Evolutionary conservation across 306 rosid species (phyloP).

Genomic region (Malus domestica): DNA sequence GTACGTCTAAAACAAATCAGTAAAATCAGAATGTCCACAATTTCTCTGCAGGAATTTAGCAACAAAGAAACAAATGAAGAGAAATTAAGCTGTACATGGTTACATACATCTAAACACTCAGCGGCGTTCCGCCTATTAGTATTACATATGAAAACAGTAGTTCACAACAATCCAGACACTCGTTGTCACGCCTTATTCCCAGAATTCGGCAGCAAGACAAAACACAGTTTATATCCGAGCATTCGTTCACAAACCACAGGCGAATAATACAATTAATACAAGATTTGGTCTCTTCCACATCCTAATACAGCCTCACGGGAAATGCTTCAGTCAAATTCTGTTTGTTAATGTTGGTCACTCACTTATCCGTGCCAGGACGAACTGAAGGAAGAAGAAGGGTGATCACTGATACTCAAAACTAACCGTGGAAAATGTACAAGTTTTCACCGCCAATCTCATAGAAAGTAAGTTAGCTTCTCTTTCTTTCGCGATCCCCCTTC

Average conservation of each 20-base stretch:
- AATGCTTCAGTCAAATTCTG: background rate
- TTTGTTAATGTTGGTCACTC: background rate
- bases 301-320: background rate
- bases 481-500: slow-evolving; percentile 95
- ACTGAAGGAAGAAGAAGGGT: background rate
- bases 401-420: background rate
- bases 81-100: background rate
- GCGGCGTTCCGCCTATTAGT: background rate
- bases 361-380: background rate
- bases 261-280: background rate
- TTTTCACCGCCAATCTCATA: slow-evolving; percentile 24
- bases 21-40: background rate
- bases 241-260: background rate
- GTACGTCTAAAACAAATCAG: background rate
- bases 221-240: background rate
- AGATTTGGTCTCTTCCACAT: background rate
- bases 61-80: background rate
- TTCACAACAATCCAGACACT: background rate
- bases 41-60: background rate
- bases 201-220: background rate
- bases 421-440: background rate
- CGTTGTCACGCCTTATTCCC: background rate
- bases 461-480: slow-evolving; percentile 74
- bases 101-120: background rate
- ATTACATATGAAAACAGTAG: background rate